phyloP scores from a whole-genome alignment of 2,329 filamentous ascomycete species.

The Beauveria scarabaeidicola region DNA sequence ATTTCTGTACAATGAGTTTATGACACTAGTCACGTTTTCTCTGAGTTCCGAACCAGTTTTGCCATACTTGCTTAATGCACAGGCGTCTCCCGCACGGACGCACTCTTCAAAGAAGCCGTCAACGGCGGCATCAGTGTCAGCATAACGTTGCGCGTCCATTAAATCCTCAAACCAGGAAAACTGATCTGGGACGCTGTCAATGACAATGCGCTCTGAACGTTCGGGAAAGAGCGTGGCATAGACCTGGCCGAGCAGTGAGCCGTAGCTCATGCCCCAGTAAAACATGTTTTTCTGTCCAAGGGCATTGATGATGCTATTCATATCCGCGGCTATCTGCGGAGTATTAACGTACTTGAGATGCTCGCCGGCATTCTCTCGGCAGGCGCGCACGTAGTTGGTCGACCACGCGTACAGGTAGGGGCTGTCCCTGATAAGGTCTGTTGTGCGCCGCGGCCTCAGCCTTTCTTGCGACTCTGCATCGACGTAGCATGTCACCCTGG shows the following conservation, averaged over 20 bases:
- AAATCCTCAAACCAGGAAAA: not conserved
- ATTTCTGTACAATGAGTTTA: not conserved
- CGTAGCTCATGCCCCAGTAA: constrained; percentile 36
- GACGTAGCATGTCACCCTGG: constrained; percentile 31
- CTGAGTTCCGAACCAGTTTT: not conserved
- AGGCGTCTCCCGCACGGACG: not conserved
- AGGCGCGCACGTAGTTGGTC: constrained; percentile 31
- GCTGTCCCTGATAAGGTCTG: constrained; percentile 25
- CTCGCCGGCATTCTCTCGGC: constrained; percentile 36
- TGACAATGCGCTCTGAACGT: constrained; percentile 13
- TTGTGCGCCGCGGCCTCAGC: constrained; percentile 17
- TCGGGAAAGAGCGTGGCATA: constrained; percentile 22
- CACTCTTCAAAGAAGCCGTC: constrained; percentile 9
- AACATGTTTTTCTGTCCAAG: constrained; percentile 24
- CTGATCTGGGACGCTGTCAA: constrained; percentile 16
- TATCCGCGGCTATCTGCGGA: constrained; percentile 41
- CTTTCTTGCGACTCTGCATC: constrained; percentile 23
- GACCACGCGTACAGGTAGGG: constrained; percentile 33
- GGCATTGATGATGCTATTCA: constrained; percentile 40
- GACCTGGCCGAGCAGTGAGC: constrained; percentile 23
- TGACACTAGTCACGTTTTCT: not conserved
- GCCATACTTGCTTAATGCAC: not conserved
- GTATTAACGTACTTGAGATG: constrained; percentile 38
- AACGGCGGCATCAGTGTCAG: not conserved
- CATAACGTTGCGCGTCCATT: not conserved